Evolutionary conservation across 306 rosid genomes (phyloP).

Genomic region (Vigna angularis): DNA sequence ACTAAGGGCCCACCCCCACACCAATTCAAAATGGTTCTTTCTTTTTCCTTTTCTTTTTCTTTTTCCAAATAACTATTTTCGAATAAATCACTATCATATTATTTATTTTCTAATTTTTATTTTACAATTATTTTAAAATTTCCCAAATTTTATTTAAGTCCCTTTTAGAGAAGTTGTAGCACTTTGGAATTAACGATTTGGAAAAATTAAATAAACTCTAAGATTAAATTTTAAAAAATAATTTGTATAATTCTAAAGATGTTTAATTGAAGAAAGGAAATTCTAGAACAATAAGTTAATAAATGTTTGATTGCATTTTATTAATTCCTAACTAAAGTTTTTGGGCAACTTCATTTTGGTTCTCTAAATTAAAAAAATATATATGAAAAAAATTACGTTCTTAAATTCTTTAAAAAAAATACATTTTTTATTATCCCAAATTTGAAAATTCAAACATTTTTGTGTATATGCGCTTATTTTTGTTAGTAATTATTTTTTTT

Average conservation of each 20-base stretch:
- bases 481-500: no score
- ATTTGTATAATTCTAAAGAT: not conserved
- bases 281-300: not conserved
- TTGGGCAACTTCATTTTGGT: no score
- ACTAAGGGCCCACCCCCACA: slow-evolving; percentile 30
- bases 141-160: not conserved
- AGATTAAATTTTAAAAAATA: not conserved
- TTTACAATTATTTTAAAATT: no score
- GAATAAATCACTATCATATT: not conserved
- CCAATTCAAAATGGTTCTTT: not conserved
- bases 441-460: no score
- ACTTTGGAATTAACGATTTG: not conserved
- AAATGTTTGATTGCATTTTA: not conserved
- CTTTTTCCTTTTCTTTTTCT: not conserved
- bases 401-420: no score
- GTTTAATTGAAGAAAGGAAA: not conserved
- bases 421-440: no score
- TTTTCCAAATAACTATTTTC: not conserved
- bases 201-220: no score
- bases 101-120: not conserved
- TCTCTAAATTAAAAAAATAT: no score
- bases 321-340: no score
- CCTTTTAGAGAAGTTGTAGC: not conserved
- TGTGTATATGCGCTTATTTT: no score
- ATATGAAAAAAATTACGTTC: no score